phyloP scores from a whole-genome alignment of 768 basidiomycete genomes.

The Steccherinum ochraceum region DNA sequence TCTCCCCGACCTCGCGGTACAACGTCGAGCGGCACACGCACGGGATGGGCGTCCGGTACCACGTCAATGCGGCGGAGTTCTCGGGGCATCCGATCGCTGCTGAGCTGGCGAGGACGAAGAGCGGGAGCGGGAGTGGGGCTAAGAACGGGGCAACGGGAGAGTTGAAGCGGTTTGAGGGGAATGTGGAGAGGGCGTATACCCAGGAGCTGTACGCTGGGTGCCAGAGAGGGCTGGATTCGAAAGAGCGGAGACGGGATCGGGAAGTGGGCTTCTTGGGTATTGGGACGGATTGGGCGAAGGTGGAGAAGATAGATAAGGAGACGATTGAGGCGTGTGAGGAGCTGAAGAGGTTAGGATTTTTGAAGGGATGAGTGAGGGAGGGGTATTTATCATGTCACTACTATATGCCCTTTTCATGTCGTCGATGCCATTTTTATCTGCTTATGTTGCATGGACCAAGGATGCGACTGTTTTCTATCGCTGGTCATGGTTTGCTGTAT shows the following conservation, averaged over 20 bases:
- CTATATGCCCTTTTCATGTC: background rate
- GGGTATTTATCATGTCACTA: conserved; percentile 3
- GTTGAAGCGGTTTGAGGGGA: conserved; percentile 65
- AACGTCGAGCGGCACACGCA: conserved; percentile 68
- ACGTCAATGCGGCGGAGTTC: conserved; percentile 76
- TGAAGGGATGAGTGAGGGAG: conserved; percentile 27
- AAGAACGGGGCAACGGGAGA: conserved; percentile 21
- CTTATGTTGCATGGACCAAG: background rate
- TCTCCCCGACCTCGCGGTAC: conserved; percentile 51
- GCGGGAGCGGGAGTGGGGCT: too few species aligned
- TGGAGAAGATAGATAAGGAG: conserved; percentile 66
- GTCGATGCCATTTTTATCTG: background rate
- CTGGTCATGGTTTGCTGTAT: background rate
- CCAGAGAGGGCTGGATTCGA: conserved; percentile 58
- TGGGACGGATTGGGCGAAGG: conserved; percentile 89
- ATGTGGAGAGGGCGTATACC: conserved; percentile 70
- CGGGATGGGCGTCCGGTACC: conserved; percentile 71
- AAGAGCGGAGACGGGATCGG: conserved; percentile 64
- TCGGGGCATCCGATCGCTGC: conserved; percentile 72
- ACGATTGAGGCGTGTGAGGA: conserved; percentile 73
- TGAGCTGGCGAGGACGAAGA: conserved; percentile 46
- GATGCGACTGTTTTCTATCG: too few species aligned
- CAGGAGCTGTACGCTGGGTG: conserved; percentile 67
- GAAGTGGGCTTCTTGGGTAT: conserved; percentile 87
- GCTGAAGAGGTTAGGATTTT: conserved; percentile 54